A percentile compares a stretch with the other conserved stretches of the same genome.
phyloP scores from a whole-genome alignment of 2,329 filamentous ascomycete genomes.

The Aureobasidium uvarum region DNA sequence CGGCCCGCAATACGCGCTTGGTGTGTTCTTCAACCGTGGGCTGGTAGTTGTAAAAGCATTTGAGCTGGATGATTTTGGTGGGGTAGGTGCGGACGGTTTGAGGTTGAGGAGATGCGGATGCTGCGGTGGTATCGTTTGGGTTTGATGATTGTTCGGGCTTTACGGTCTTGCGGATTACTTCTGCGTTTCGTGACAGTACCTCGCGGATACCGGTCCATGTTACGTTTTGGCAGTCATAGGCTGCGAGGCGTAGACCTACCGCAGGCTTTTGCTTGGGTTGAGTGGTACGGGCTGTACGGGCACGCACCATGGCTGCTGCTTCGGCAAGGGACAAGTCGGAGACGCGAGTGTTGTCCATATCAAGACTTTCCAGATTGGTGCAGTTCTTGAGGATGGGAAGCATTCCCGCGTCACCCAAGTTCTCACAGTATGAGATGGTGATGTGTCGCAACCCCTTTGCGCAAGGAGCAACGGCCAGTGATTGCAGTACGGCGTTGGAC shows the following conservation, averaged over 20 bases:
- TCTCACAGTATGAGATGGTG: conserved; percentile 87
- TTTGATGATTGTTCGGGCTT: conserved; percentile 35
- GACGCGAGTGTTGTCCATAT: conserved; percentile 91
- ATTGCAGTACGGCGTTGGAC: conserved; percentile 71
- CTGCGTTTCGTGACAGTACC: conserved; percentile 79
- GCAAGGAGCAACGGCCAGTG: conserved; percentile 74
- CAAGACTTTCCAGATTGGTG: conserved; percentile 64
- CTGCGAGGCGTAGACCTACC: conserved; percentile 70
- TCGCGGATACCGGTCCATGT: conserved; percentile 91
- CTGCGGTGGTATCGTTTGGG: neutral
- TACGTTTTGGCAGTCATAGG: conserved; percentile 89
- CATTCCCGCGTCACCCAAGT: conserved; percentile 78
- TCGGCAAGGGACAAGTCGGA: conserved; percentile 84
- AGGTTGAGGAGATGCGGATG: neutral
- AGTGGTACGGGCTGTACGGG: conserved; percentile 45
- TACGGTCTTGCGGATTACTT: conserved; percentile 52
- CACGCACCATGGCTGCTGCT: conserved; percentile 74
- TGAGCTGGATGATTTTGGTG: conserved; percentile 76
- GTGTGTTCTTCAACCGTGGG: conserved; percentile 92
- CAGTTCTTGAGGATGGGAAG: conserved; percentile 77
- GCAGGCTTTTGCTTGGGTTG: conserved; percentile 41
- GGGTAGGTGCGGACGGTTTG: conserved; percentile 55
- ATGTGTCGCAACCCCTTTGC: conserved; percentile 71
- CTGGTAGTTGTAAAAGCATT: conserved; percentile 95
- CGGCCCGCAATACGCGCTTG: conserved; percentile 75